phyloP scores from a whole-genome alignment of 73 alveolate genomes.

The Paramecium bursaria region DNA sequence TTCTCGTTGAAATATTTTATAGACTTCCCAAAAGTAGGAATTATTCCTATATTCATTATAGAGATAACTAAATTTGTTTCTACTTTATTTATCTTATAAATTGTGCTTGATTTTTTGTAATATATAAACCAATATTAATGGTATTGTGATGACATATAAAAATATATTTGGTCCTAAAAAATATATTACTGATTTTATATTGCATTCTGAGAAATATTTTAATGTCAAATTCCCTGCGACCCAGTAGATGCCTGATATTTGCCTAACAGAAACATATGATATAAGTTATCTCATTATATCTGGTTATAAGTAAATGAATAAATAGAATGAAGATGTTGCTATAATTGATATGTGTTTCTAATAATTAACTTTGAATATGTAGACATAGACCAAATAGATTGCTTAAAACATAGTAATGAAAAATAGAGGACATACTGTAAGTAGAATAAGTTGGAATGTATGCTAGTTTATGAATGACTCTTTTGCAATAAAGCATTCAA shows the following conservation, averaged over 20 bases:
- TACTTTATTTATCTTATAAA: not conserved
- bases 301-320: conserved; percentile 1
- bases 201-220: not conserved
- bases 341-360: not conserved
- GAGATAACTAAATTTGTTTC: conserved; percentile 8
- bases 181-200: not conserved
- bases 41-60: conserved; percentile 40
- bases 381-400: not conserved
- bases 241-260: not conserved
- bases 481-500: not conserved
- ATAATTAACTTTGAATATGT: not conserved
- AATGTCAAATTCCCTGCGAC: conserved; percentile 9
- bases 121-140: not conserved
- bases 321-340: not conserved
- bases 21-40: conserved; percentile 26
- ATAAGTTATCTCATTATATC: not conserved
- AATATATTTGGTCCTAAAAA: not conserved
- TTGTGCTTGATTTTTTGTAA: not conserved
- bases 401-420: not conserved
- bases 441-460: not conserved
- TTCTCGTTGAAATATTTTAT: conserved; percentile 5
- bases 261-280: not conserved
- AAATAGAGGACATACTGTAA: not conserved
- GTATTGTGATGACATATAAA: not conserved
- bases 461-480: not conserved